Evolutionary conservation across 1,284 basidiomycete species (phyloP).

Genomic region (Ganoderma lingzhi): DNA sequence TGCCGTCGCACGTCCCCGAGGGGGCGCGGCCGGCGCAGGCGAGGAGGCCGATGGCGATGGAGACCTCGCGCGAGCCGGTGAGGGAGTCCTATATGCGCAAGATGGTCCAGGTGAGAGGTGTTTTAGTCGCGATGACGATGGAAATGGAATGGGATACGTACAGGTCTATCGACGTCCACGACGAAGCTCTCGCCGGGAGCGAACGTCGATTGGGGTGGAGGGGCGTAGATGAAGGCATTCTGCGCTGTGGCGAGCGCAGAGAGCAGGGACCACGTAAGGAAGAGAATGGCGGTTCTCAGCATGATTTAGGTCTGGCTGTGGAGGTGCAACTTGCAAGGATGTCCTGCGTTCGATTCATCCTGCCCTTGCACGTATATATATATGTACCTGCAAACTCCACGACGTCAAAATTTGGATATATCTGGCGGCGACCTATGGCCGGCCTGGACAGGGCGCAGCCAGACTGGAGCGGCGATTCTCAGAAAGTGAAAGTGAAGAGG

Average conservation of each 20-base stretch:
- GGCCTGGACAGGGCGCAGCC: not conserved
- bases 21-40: slow-evolving; percentile 40
- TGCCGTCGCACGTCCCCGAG: slow-evolving; percentile 36
- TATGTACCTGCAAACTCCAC: not conserved
- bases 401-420: not conserved
- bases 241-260: slow-evolving; percentile 20
- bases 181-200: slow-evolving; percentile 20
- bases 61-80: slow-evolving; percentile 48
- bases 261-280: slow-evolving; percentile 2
- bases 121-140: not conserved
- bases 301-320: not conserved
- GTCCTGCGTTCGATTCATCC: not conserved
- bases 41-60: slow-evolving; percentile 49
- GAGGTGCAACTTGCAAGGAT: not conserved
- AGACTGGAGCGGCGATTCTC: not conserved
- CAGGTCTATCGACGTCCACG: slow-evolving; percentile 27
- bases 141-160: not conserved
- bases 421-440: not conserved
- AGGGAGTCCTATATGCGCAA: slow-evolving; percentile 45
- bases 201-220: slow-evolving; percentile 19
- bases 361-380: not conserved
- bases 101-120: not conserved
- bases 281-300: slow-evolving; percentile 5
- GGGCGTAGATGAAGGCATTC: slow-evolving; percentile 20
- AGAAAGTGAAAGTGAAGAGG: not conserved